Conservation (phyloP, 2,329 filamentous ascomycete genomes). For the Aspergillus sp. region DNA sequence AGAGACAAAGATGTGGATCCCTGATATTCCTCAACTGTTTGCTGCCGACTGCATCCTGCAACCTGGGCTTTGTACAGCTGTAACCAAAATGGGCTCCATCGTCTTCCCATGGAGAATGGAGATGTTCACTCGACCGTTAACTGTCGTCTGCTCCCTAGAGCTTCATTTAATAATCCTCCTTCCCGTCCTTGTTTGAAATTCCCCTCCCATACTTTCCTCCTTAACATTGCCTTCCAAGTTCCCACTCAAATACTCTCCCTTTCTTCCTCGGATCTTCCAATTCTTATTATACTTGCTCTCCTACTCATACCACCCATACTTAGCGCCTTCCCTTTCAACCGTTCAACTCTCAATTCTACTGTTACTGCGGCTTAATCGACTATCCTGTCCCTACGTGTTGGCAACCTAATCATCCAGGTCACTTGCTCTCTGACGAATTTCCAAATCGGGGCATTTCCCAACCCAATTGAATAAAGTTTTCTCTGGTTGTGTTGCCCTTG, state of each 20-base stretch:
- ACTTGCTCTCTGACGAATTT: not conserved
- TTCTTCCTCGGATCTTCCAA: constrained; percentile 11
- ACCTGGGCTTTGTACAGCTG: constrained; percentile 32
- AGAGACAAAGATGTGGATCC: constrained; percentile 24
- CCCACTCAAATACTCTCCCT: constrained; percentile 2
- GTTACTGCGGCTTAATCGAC: not conserved
- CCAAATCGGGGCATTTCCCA: not conserved
- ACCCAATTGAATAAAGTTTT: constrained; percentile 15
- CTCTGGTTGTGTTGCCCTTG: constrained; percentile 16
- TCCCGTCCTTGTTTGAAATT: constrained; percentile 23
- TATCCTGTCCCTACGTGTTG: not conserved
- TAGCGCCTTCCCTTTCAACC: not conserved
- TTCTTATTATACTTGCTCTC: constrained; percentile 4
- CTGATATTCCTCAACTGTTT: constrained; percentile 35
- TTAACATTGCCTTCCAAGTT: no score
- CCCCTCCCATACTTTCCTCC: constrained; percentile 5
- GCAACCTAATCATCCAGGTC: not conserved
- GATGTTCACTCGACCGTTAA: constrained; percentile 28
- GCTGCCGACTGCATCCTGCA: constrained; percentile 34
- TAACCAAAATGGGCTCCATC: constrained; percentile 33
- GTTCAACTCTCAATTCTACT: not conserved
- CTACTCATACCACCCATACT: not conserved
- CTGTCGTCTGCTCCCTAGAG: constrained; percentile 34
- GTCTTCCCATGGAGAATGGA: constrained; percentile 8
- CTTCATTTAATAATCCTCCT: constrained; percentile 29